Evolutionary conservation across 331 rosid genomes (phyloP), one percentile per base, ranked within the genome.

Genomic region (Prunus yedoensis): DNA sequence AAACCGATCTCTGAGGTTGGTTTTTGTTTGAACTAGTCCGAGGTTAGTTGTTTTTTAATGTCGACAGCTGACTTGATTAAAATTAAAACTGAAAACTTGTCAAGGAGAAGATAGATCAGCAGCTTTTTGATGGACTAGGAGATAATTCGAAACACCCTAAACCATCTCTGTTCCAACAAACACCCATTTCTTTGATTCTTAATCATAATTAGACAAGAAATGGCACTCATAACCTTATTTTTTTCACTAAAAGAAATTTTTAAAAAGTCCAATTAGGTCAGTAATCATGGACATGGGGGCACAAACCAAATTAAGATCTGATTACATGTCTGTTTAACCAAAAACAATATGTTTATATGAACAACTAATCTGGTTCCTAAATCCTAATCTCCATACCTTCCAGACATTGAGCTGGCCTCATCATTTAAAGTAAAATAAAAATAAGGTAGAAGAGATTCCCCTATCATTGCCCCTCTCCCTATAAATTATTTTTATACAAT

Each of bases 281-380:
- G 17, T 57, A 63, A 53, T 41, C 3, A 69, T 74, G 67, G 35
- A 74, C 63, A 68, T 83, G 78, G 83, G 65, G 68, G 63, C 78
- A 83, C 50, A 74, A 27, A 70, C 43, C 49, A 38, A 27, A 35
- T 54, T 47, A 70, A 4, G 28, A 28, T 53, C n/a, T 50, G 28
- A 67, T 51, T 8, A 51, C 20, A 45, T 73, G 82, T 20, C 60
- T 61, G 43, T 61, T 67, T 8, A 68, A 73, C 71, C 27, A 54
- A 68, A n/a, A 53, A 68, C 68, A 77, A 77, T 15, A 41, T 45
- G 76, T 57, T 20, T 32, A 71, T 30, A 21, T 46, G 72, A 66
- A 45, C 71, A 27, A 28, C 50, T 47, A 56, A 52, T 52, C 58
- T 8, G 3, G 10, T 70, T 14, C 10, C n/a, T 52, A 63, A 63